These are phyloP conservation scores for Solanum clarkiae DNA, from an alignment of 257 asterid genomes.

Conservation along the genomic window DNA sequence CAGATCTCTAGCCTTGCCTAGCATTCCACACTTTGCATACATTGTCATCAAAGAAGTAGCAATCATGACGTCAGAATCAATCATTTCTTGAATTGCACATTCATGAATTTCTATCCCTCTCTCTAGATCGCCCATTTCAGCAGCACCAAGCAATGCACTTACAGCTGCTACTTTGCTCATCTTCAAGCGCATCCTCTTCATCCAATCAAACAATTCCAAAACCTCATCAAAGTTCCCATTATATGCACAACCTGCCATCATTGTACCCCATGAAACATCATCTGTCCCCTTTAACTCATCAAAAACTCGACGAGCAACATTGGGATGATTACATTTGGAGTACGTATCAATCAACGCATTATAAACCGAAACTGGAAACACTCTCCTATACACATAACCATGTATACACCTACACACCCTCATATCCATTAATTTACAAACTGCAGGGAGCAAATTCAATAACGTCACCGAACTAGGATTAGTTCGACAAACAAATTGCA, in stretches of 20 bases:
- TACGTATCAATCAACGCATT: slow-evolving; percentile 31
- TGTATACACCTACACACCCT: slow-evolving; percentile 14
- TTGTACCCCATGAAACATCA: slow-evolving; percentile 37
- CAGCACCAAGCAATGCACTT: slow-evolving; percentile 21
- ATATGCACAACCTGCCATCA: slow-evolving; percentile 34
- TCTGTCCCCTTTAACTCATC: slow-evolving; percentile 7
- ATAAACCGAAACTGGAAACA: slow-evolving; percentile 14
- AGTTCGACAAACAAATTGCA: slow-evolving; percentile 13
- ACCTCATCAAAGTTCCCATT: slow-evolving; percentile 16
- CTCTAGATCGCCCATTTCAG: slow-evolving; percentile 19
- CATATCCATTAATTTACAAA: slow-evolving; percentile 14
- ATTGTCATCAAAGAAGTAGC: slow-evolving; percentile 26
- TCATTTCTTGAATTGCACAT: slow-evolving; percentile 5
- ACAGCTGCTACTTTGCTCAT: slow-evolving; percentile 20
- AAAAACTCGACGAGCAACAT: slow-evolving; percentile 10
- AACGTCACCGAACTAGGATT: slow-evolving; percentile 22
- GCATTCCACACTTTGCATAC: slow-evolving; percentile 26
- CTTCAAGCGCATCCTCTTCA: slow-evolving; percentile 5
- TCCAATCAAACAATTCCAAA: slow-evolving; percentile 14
- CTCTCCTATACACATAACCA: slow-evolving; percentile 28
- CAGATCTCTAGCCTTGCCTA: slow-evolving; percentile 19
- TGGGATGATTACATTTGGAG: slow-evolving; percentile 14
- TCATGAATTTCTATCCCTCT: slow-evolving; percentile 24
- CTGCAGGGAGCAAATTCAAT: slow-evolving; percentile 30
- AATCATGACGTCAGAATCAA: slow-evolving; percentile 16